Conservation (phyloP, 345 rosid genomes). For the Citrus sinensis region DNA sequence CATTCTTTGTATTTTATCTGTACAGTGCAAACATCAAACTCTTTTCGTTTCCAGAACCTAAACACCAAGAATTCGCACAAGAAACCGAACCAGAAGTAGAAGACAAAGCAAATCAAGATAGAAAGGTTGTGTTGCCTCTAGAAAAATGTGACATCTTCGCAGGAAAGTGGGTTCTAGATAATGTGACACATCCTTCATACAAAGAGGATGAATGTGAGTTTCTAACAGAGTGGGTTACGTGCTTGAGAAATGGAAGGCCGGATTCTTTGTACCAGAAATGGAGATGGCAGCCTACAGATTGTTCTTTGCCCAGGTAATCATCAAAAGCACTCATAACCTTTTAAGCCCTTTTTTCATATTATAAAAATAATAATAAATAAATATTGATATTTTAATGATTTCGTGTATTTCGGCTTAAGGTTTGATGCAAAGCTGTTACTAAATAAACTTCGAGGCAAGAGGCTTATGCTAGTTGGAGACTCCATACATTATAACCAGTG, state of each 20-base stretch:
- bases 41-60: slow-evolving; percentile 27
- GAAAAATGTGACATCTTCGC: slow-evolving; percentile 66
- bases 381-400: neutral
- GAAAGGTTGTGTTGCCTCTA: slow-evolving; percentile 29
- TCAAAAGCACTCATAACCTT: neutral
- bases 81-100: neutral
- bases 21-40: slow-evolving; percentile 33
- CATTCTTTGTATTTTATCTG: slow-evolving; percentile 47
- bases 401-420: slow-evolving; percentile 24
- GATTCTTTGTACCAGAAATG: slow-evolving; percentile 80
- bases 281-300: slow-evolving; percentile 95
- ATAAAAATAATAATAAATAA: too few species aligned
- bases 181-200: slow-evolving; percentile 58
- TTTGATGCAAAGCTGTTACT: slow-evolving; percentile 49
- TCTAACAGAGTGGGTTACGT: slow-evolving; percentile 56
- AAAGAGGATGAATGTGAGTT: slow-evolving; percentile 75
- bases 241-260: slow-evolving; percentile 75
- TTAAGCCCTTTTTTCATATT: neutral
- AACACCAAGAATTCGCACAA: slow-evolving; percentile 11
- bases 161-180: slow-evolving; percentile 78
- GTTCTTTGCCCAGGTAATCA: slow-evolving; percentile 73
- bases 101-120: slow-evolving; percentile 3
- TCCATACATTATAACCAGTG: slow-evolving; percentile 61
- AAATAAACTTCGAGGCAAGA: slow-evolving; percentile 57
- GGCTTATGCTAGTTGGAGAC: slow-evolving; percentile 68